Evolutionary conservation across 495 filamentous ascomycete genomes (phyloP).

Genomic region (Beverwykella pulmonaria): DNA sequence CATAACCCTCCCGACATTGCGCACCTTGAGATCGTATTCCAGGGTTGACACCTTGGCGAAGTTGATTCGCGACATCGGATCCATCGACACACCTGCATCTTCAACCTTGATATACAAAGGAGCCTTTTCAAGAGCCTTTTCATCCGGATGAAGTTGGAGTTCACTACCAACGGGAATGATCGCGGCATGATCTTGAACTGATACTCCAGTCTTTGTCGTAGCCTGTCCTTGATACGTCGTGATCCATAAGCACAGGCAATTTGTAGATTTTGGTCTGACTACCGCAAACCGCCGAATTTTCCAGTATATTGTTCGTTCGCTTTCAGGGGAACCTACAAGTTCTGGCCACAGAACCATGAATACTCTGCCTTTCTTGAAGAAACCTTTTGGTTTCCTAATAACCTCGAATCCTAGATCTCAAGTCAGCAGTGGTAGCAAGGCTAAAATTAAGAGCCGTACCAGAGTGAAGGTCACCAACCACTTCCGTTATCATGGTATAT

Average conservation of each 20-base stretch:
- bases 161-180: slow-evolving; percentile 3
- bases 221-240: slow-evolving; percentile 31
- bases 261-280: slow-evolving; percentile 10
- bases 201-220: slow-evolving; percentile 24
- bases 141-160: neutral
- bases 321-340: slow-evolving; percentile 18
- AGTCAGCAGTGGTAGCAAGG: neutral
- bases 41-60: slow-evolving; percentile 53
- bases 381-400: slow-evolving; percentile 4
- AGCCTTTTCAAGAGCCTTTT: slow-evolving; percentile 2
- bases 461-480: neutral
- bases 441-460: neutral
- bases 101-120: slow-evolving; percentile 7
- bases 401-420: neutral
- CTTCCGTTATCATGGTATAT: slow-evolving; percentile 5
- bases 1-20: slow-evolving; percentile 41
- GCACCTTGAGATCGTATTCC: slow-evolving; percentile 53
- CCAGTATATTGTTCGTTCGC: slow-evolving; percentile 15
- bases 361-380: slow-evolving; percentile 13
- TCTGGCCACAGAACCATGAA: slow-evolving; percentile 33
- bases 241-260: slow-evolving; percentile 34
- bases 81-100: slow-evolving; percentile 25
- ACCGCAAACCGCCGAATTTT: slow-evolving; percentile 37
- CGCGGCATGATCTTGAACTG: slow-evolving; percentile 32
- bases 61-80: slow-evolving; percentile 50